These are phyloP conservation scores for Comarum palustre DNA, from an alignment of 306 rosid species.

Conservation along the genomic window DNA sequence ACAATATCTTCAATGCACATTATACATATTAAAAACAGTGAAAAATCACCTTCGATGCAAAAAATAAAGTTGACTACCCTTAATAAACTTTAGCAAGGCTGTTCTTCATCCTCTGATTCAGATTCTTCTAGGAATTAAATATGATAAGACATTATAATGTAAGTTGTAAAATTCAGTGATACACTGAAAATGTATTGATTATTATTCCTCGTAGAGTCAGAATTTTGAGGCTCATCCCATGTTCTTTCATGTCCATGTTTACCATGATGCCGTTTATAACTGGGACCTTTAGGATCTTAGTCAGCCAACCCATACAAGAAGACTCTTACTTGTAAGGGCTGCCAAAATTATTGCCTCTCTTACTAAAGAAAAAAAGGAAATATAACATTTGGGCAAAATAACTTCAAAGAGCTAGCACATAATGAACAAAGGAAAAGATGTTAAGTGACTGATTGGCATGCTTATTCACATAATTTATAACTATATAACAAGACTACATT, in stretches of 20 bases:
- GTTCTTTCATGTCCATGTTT: slow-evolving; percentile 48
- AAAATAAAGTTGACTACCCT: too few relatives aligned
- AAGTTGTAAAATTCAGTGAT: too few relatives aligned
- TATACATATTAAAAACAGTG: too few relatives aligned
- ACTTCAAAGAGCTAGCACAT: slow-evolving; percentile 9
- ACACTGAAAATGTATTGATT: too few relatives aligned
- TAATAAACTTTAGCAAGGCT: too few relatives aligned
- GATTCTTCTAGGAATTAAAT: too few relatives aligned
- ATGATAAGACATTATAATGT: too few relatives aligned
- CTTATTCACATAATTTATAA: too few relatives aligned
- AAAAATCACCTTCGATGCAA: too few relatives aligned
- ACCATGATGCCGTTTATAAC: slow-evolving; percentile 51
- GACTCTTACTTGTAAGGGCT: slow-evolving; percentile 27
- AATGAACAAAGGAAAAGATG: slow-evolving; percentile 12
- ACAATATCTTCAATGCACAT: too few relatives aligned
- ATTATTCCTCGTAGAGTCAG: too few relatives aligned
- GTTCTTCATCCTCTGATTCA: too few relatives aligned
- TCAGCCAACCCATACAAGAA: slow-evolving; percentile 73
- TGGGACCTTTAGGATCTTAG: slow-evolving; percentile 66
- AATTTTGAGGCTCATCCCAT: slow-evolving; percentile 49
- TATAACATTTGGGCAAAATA: slow-evolving; percentile 7
- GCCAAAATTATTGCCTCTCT: slow-evolving; percentile 41
- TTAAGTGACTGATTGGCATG: background rate
- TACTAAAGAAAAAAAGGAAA: slow-evolving; percentile 1
- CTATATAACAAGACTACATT: background rate